These are phyloP conservation scores for Mycena metata DNA, from an alignment of 768 basidiomycete genomes.

Conservation along the genomic window DNA sequence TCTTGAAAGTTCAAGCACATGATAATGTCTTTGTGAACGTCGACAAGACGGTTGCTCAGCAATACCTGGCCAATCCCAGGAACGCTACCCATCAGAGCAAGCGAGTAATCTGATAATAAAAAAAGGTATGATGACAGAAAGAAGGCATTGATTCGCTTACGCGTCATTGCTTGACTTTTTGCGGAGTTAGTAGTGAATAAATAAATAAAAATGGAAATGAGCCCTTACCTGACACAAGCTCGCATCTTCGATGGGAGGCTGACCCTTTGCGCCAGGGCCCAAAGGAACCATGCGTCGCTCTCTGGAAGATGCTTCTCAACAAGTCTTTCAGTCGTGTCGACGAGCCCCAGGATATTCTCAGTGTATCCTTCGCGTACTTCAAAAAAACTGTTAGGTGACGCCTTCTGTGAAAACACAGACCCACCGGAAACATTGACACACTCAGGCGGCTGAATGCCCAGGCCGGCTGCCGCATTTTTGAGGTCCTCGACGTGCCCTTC, in stretches of 20 bases:
- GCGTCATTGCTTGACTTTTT: conserved; percentile 10
- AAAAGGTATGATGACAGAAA: background rate
- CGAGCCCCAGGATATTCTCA: background rate
- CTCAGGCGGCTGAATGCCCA: background rate
- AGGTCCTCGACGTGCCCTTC: too few relatives aligned
- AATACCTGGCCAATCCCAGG: background rate
- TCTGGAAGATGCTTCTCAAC: conserved; percentile 7
- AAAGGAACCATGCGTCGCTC: conserved; percentile 2
- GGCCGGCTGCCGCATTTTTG: background rate
- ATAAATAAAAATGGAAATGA: conserved; percentile 1
- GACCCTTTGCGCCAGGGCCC: conserved; percentile 6
- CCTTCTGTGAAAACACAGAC: background rate
- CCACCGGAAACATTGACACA: conserved; percentile 2
- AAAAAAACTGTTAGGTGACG: background rate
- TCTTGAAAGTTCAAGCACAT: conserved; percentile 7
- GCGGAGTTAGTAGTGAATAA: background rate
- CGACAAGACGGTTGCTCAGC: background rate
- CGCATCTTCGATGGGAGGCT: background rate
- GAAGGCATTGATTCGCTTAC: conserved; percentile 2
- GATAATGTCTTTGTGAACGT: background rate
- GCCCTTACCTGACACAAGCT: conserved; percentile 9
- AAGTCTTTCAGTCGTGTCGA: background rate
- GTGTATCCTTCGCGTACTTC: background rate
- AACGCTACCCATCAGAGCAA: background rate
- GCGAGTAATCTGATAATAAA: conserved; percentile 3